Evolutionary conservation across 495 filamentous ascomycete genomes (phyloP).

Genomic region (Penicillium coffeae): DNA sequence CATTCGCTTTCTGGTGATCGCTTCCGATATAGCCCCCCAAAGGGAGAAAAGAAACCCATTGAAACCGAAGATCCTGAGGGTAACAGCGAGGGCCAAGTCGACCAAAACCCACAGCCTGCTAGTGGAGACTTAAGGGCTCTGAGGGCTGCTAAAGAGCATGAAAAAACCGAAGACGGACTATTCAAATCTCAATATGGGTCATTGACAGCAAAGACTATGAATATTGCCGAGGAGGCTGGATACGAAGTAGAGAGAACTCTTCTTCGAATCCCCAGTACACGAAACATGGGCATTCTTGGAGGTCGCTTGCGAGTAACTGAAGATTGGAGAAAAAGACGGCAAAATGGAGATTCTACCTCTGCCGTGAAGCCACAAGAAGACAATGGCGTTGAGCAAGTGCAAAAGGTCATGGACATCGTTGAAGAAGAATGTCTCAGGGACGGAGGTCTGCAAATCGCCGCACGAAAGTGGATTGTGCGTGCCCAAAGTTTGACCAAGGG

Average conservation of each 20-base stretch:
- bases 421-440: constrained; percentile 39
- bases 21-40: constrained; percentile 63
- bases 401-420: constrained; percentile 30
- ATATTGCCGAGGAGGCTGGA: constrained; percentile 64
- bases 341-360: neutral
- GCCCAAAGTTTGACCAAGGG: constrained; percentile 31
- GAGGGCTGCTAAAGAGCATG: constrained; percentile 28
- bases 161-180: constrained; percentile 33
- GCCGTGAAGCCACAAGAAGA: neutral
- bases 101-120: constrained; percentile 16
- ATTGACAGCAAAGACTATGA: constrained; percentile 65
- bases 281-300: constrained; percentile 79
- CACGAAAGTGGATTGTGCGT: constrained; percentile 44
- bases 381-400: constrained; percentile 1
- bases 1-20: constrained; percentile 73
- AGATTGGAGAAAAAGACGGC: constrained; percentile 12
- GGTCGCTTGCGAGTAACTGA: constrained; percentile 25
- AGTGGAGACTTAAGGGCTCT: constrained; percentile 45
- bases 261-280: constrained; percentile 82
- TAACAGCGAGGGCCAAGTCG: neutral
- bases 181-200: constrained; percentile 64
- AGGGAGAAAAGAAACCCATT: constrained; percentile 2
- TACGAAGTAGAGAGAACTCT: constrained; percentile 75
- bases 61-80: constrained; percentile 2
- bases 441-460: constrained; percentile 31